A percentile compares a stretch with the other conserved stretches of the same genome.
phyloP scores from a whole-genome alignment of 306 rosid genomes.

The Cicer yamashitae region DNA sequence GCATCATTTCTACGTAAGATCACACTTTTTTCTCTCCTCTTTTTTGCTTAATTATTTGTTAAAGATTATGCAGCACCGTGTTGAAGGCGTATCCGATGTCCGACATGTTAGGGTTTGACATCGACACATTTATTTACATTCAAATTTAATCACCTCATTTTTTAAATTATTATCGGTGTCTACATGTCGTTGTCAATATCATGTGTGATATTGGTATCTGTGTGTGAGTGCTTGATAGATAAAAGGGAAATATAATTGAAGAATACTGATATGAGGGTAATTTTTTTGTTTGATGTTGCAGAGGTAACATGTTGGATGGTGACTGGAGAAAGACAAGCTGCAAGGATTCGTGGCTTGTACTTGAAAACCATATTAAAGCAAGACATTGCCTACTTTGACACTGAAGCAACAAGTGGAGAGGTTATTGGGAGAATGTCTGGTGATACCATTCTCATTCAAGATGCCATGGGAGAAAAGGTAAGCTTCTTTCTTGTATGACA shows the following conservation, averaged over 20 bases:
- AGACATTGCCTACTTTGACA: constrained; percentile 83
- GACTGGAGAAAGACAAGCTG: constrained; percentile 85
- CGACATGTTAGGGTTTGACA: too few species aligned
- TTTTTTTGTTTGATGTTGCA: constrained; percentile 38
- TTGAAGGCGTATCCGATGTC: too few species aligned
- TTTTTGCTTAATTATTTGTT: neutral
- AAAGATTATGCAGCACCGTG: too few species aligned
- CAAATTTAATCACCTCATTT: too few species aligned
- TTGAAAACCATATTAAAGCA: constrained; percentile 77
- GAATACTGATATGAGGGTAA: constrained; percentile 14
- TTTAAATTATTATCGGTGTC: too few species aligned
- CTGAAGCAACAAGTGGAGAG: constrained; percentile 80
- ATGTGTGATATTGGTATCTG: too few species aligned
- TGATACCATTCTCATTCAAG: constrained; percentile 87
- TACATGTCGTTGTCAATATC: too few species aligned
- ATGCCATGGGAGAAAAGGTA: constrained; percentile 92
- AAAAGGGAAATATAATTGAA: too few species aligned
- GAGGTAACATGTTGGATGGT: constrained; percentile 94
- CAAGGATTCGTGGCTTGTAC: constrained; percentile 74
- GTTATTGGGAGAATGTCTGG: constrained; percentile 90
- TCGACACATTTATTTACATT: too few species aligned
- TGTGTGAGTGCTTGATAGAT: too few species aligned
- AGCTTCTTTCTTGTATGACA: constrained; percentile 8
- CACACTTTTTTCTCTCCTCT: neutral
- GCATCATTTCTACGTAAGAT: constrained; percentile 77